Evolutionary conservation across 768 basidiomycete genomes (phyloP), one percentile per base, ranked within the genome.

Genomic region (Rossbeevera mucosa): DNA sequence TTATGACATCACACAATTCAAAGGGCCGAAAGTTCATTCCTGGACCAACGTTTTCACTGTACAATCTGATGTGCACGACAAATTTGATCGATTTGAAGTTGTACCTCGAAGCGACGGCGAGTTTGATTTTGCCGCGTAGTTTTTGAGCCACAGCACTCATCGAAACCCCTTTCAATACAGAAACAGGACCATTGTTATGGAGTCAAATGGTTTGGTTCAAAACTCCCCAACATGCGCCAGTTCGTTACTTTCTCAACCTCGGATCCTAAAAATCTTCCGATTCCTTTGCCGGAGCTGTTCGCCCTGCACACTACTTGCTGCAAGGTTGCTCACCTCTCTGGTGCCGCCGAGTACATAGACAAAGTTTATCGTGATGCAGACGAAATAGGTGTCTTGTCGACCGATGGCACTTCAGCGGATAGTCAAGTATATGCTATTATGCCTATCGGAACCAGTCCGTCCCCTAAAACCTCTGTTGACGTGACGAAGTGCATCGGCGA

Each of bases 311-410:
- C 64, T 7, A 54, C 57, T 38, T 65, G 62, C 48, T 56, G 48
- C 31, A 58, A 64, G 48, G 64, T 66, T 25, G 60, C 62, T n/a
- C 57, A 65, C 40, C 38, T 66, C 5, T 64, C 65, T 9, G 64
- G 60, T 36, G 55, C 64, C 0, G 45, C 44, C 16, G 51, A 64
- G 20, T 48, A 59, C 29, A 61, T 61, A 3, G 62, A 64, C 13
- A 9, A 40, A n/a, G 14, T 55, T 20, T 41, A 42, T 40, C 26
- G 30, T 3, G 57, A 58, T 41, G 57, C 44, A 33, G 48, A 58
- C 6, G 7, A 50, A 11, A 24, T 16, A 25, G 42, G 22, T 14
- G 43, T 44, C 31, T 40, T 55, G 54, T 26, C 51, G 11, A 11
- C 29, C 40, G 42, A 55, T 3, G 54, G 54, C 14, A 21, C 26